Base-by-base conservation (phyloP, 2,329 filamentous ascomycete genomes). In the Didymella keratinophila region DNA sequence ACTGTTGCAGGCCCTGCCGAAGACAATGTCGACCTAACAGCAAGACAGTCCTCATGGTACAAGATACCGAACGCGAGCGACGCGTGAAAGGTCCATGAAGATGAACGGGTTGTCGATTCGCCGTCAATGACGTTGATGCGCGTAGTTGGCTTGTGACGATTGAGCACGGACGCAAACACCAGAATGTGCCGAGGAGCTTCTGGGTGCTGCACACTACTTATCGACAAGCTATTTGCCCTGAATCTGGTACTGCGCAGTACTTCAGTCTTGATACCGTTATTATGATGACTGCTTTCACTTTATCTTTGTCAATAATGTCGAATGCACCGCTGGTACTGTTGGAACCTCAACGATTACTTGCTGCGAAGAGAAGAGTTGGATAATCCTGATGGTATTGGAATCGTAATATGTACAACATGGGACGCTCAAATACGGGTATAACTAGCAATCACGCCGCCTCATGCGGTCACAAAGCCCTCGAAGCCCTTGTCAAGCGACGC, bases 41-140 rank as follows among this genome's bases (percentile, higher is more conserved):
- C 73, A 80, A 71, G 71, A 75, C 78, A 73, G 78, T 76, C 77
- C 80, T 83, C 83, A 85, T 85, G 68, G 62, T 78, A 69, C 68
- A 55, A 64, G 61, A 61, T 64, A 62, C 61, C 53, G 62, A 54
- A 60, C 54, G 49, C 53, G 60, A 59, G 50, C 51, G 57, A 62
- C 57, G 69, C 70, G 66, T 54, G 58, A 46, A 52, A 48, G 25
- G 59, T 66, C 71, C 71, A 75, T 75, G 64, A 63, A 56, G 58
- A 37, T 36, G 52, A 55, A 41, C 39, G 37, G 21, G 46, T 45
- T 32, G 48, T 53, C 46, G 23, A 6, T 51, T 59, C 45, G 44
- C 37, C 46, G 25, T 52, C 63, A 58, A 64, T 70, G 67, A 70
- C 67, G 68, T 70, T 65, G 61, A 55, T 65, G 61, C 63, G 65